phyloP scores from a whole-genome alignment of 176 grass and related monocot species.

The Raddia guianensis region DNA sequence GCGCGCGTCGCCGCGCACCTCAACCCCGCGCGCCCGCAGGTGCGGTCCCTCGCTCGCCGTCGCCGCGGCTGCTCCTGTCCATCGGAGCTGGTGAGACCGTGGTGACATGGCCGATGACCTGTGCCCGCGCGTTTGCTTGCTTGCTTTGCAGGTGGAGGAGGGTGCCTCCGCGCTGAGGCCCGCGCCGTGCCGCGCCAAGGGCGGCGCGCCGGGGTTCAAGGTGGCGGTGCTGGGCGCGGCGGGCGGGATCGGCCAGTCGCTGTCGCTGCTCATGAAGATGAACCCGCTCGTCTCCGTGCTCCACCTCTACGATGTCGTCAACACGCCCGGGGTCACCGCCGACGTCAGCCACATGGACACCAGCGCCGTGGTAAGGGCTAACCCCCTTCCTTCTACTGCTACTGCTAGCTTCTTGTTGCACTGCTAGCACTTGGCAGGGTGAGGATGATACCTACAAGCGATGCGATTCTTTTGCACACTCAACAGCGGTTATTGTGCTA shows the following conservation, averaged over 20 bases:
- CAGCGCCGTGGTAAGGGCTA: slow-evolving; percentile 67
- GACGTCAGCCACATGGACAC: slow-evolving; percentile 98
- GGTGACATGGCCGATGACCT: too few species aligned
- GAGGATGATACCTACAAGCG: not conserved
- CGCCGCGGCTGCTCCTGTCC: not conserved
- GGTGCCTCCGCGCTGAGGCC: slow-evolving; percentile 50
- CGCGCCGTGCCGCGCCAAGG: slow-evolving; percentile 76
- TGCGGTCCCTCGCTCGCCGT: not conserved
- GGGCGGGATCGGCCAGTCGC: slow-evolving; percentile 89
- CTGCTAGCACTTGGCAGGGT: not conserved
- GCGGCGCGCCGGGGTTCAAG: slow-evolving; percentile 87
- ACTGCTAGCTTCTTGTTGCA: not conserved
- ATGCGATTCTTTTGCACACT: not conserved
- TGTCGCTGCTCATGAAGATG: slow-evolving; percentile 98
- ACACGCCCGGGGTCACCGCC: slow-evolving; percentile 90
- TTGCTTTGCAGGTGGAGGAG: slow-evolving; percentile 51
- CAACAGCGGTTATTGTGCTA: not conserved
- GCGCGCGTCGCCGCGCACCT: slow-evolving; percentile 79
- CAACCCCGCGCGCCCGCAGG: slow-evolving; percentile 62
- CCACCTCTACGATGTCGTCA: slow-evolving; percentile 96
- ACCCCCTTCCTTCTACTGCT: not conserved
- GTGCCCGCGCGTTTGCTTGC: too few species aligned
- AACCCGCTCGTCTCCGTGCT: slow-evolving; percentile 95
- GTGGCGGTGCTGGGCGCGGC: slow-evolving; percentile 87
- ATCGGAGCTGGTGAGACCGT: not conserved